Conservation (phyloP, 2,329 filamentous ascomycete genomes). For the Sordariomycetes sp. region DNA sequence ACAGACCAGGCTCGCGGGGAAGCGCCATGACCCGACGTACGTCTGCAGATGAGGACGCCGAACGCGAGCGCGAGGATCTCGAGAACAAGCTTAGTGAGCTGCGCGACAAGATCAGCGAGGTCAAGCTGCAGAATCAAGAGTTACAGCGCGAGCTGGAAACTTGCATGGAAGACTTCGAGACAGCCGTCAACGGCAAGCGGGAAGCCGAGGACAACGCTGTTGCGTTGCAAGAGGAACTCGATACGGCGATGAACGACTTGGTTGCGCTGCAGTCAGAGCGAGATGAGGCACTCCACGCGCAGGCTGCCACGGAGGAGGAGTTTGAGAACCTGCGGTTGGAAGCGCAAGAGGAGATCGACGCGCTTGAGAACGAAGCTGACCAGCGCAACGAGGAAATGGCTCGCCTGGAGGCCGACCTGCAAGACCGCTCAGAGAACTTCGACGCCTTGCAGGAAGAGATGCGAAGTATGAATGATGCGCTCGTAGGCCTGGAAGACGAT, state of each 20-base stretch:
- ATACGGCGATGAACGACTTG: constrained; percentile 70
- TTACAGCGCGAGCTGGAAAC: constrained; percentile 74
- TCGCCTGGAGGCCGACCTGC: constrained; percentile 61
- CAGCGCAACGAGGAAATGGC: constrained; percentile 63
- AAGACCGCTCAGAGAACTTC: constrained; percentile 77
- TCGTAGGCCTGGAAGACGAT: constrained; percentile 84
- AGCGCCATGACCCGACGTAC: constrained; percentile 63
- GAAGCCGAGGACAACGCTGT: constrained; percentile 48
- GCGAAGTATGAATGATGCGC: constrained; percentile 78
- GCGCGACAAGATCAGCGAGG: constrained; percentile 76
- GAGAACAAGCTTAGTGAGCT: constrained; percentile 77
- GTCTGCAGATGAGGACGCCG: constrained; percentile 53
- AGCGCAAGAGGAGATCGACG: constrained; percentile 57
- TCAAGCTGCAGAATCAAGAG: constrained; percentile 85
- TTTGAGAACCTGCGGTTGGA: constrained; percentile 54
- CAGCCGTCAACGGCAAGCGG: constrained; percentile 53
- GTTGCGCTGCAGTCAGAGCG: constrained; percentile 73
- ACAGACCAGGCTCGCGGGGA: constrained; percentile 63
- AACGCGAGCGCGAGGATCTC: constrained; percentile 74
- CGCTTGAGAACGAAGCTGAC: constrained; percentile 63
- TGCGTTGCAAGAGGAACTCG: constrained; percentile 71
- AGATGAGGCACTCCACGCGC: constrained; percentile 69
- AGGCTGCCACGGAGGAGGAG: constrained; percentile 47
- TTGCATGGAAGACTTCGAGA: constrained; percentile 71
- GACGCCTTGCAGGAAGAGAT: constrained; percentile 89